Evolutionary conservation across 805 yeast genomes (phyloP).

Genomic region (Lachancea cidri): DNA sequence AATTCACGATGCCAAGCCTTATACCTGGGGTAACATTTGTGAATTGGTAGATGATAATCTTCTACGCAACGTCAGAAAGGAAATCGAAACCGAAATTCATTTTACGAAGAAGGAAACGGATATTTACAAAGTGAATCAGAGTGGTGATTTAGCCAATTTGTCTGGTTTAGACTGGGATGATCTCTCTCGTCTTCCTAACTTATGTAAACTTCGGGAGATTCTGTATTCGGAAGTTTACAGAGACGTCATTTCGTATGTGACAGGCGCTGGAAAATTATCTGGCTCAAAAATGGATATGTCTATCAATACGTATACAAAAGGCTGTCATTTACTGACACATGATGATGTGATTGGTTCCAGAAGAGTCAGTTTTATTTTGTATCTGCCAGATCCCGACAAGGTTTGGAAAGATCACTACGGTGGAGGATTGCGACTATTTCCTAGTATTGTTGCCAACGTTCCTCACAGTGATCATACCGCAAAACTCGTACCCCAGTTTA

Average conservation of each 20-base stretch:
- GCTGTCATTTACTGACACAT: slow-evolving; percentile 91
- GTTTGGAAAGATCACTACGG: slow-evolving; percentile 91
- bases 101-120: slow-evolving; percentile 97
- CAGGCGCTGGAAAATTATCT: slow-evolving; percentile 84
- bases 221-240: slow-evolving; percentile 84
- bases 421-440: slow-evolving; percentile 83
- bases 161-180: slow-evolving; percentile 81
- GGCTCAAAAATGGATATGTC: slow-evolving; percentile 92
- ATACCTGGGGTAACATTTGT: slow-evolving; percentile 81
- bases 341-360: slow-evolving; percentile 98
- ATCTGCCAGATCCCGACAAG: slow-evolving; percentile 87
- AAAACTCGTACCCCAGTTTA: slow-evolving; percentile 84
- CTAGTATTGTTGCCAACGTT: slow-evolving; percentile 81
- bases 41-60: slow-evolving; percentile 71
- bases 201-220: slow-evolving; percentile 77
- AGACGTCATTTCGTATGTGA: slow-evolving; percentile 66
- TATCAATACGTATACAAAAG: slow-evolving; percentile 83
- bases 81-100: slow-evolving; percentile 75
- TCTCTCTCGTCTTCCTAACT: slow-evolving; percentile 62
- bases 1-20: slow-evolving; percentile 64
- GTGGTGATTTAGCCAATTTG: slow-evolving; percentile 87
- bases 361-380: slow-evolving; percentile 85
- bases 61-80: slow-evolving; percentile 74
- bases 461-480: slow-evolving; percentile 72
- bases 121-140: slow-evolving; percentile 86